Conservation (phyloP, 2,329 filamentous ascomycete species). For the Metarhizium guizhouense region DNA sequence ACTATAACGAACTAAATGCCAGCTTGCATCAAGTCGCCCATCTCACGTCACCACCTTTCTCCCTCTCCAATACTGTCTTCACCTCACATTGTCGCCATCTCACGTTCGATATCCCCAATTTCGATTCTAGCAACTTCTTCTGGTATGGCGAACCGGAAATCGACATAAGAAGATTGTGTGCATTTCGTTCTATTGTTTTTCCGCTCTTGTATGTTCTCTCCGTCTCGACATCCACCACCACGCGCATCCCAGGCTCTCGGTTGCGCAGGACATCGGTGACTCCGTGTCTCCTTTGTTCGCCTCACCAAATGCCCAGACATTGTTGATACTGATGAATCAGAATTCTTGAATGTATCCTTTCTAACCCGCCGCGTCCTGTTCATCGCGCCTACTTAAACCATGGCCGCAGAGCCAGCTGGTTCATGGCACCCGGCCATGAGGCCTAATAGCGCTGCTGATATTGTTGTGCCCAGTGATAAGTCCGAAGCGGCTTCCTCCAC, state of each 20-base stretch:
- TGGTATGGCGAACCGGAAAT: conserved; percentile 12
- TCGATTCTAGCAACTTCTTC: background rate
- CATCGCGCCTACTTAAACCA: conserved; percentile 14
- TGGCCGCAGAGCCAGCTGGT: conserved; percentile 27
- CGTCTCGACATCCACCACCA: background rate
- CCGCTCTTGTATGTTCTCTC: background rate
- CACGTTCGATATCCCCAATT: background rate
- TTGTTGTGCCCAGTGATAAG: background rate
- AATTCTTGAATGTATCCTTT: conserved; percentile 1
- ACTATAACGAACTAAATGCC: background rate
- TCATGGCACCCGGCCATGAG: conserved; percentile 34
- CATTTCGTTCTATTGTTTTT: conserved; percentile 10
- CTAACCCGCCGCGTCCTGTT: conserved; percentile 1
- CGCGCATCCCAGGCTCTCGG: background rate
- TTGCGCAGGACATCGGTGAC: background rate
- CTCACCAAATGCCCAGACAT: conserved; percentile 3
- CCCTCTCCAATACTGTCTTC: background rate
- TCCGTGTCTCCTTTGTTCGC: conserved; percentile 2
- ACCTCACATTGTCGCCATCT: background rate
- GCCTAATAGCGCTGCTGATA: conserved; percentile 19
- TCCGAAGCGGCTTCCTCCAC: background rate
- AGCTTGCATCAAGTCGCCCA: conserved; percentile 11
- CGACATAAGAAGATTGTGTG: conserved; percentile 9
- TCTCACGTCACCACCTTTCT: conserved; percentile 4
- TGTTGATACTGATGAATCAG: background rate